Evolutionary conservation across 768 basidiomycete genomes (phyloP).

Genomic region (Lactifluus rugatus): DNA sequence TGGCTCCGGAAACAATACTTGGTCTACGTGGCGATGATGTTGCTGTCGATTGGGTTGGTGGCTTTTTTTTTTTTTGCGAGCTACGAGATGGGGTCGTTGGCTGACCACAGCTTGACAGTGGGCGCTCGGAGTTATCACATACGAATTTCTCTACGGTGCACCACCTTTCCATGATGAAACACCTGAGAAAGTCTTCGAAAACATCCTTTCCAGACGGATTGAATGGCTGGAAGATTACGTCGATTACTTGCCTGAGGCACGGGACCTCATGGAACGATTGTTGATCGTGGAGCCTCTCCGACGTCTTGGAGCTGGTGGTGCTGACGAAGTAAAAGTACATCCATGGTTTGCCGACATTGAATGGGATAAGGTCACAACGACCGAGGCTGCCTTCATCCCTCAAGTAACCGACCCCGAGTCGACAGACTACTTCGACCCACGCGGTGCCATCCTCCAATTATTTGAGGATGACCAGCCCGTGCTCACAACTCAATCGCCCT

Average conservation of each 20-base stretch:
- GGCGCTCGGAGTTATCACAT: slow-evolving; percentile 96
- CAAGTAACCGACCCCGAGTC: slow-evolving; percentile 93
- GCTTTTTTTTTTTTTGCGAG: slow-evolving; percentile 20
- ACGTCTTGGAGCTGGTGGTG: slow-evolving; percentile 79
- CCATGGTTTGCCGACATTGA: slow-evolving; percentile 86
- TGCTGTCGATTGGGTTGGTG: slow-evolving; percentile 88
- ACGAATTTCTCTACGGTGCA: slow-evolving; percentile 94
- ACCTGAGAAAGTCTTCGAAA: slow-evolving; percentile 96
- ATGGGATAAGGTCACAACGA: slow-evolving; percentile 84
- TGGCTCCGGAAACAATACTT: slow-evolving; percentile 91
- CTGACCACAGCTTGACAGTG: slow-evolving; percentile 48
- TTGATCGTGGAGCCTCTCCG: slow-evolving; percentile 70
- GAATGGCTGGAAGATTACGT: slow-evolving; percentile 96
- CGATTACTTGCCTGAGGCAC: slow-evolving; percentile 75
- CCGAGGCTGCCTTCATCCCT: slow-evolving; percentile 91
- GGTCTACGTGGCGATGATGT: slow-evolving; percentile 92
- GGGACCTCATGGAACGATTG: slow-evolving; percentile 82
- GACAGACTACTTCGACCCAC: slow-evolving; percentile 98
- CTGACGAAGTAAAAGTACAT: slow-evolving; percentile 88
- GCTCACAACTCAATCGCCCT: slow-evolving; percentile 39
- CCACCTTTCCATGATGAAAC: slow-evolving; percentile 98
- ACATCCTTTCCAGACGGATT: slow-evolving; percentile 87
- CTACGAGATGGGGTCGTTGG: neutral
- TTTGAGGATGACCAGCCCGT: slow-evolving; percentile 82
- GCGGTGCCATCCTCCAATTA: slow-evolving; percentile 81